These are phyloP conservation scores for Macadamia tetraphylla DNA, from an alignment of 164 flowering plant genomes.

Conservation along the genomic window DNA sequence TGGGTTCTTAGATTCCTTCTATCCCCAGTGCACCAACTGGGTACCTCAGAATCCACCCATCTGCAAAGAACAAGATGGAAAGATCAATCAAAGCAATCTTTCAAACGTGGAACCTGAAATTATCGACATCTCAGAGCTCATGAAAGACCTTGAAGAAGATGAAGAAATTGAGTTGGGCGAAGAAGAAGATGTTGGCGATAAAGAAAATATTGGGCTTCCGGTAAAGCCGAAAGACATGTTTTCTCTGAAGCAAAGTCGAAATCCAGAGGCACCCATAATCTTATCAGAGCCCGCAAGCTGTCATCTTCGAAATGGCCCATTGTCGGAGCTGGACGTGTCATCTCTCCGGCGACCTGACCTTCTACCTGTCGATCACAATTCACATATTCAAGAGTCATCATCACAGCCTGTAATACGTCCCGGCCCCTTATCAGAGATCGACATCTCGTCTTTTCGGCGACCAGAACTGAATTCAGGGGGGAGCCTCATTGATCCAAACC, in stretches of 20 bases:
- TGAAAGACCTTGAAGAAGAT: constrained; percentile 47
- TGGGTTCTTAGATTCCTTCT: constrained; percentile 22
- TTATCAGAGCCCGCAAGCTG: constrained; percentile 4
- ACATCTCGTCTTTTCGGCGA: constrained; percentile 24
- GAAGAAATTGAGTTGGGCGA: constrained; percentile 31
- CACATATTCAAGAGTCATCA: not conserved
- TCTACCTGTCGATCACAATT: not conserved
- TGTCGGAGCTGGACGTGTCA: constrained; percentile 9
- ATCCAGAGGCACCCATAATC: not conserved
- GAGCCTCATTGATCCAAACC: constrained; percentile 39
- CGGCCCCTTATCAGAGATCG: constrained; percentile 22
- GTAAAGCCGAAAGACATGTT: constrained; percentile 13
- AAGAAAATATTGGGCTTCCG: constrained; percentile 57
- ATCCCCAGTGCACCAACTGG: constrained; percentile 5
- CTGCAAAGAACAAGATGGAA: constrained; percentile 18
- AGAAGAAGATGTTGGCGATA: constrained; percentile 21
- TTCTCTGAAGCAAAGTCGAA: constrained; percentile 6
- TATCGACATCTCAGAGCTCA: constrained; percentile 41
- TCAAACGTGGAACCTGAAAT: constrained; percentile 27
- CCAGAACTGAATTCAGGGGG: constrained; percentile 32
- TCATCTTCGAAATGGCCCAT: constrained; percentile 6
- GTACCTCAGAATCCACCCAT: constrained; percentile 4
- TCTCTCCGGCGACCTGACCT: constrained; percentile 1
- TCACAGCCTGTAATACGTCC: too few relatives aligned
- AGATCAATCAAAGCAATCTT: not conserved